Conservation (phyloP, 1,139 yeast genomes). For the Wickerhamomyces sp. region DNA sequence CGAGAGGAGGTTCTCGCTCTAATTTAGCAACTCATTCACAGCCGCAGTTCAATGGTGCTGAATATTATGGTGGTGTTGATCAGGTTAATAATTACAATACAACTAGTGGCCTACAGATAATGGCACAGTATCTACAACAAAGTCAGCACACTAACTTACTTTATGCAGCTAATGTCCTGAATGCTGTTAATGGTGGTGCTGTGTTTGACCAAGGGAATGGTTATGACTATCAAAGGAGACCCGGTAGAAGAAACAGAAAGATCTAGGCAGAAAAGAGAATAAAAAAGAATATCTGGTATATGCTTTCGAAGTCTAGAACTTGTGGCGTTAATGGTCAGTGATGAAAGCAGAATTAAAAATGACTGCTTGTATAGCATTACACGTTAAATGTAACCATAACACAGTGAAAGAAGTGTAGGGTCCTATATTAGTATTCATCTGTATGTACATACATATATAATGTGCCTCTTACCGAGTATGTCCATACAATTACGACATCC, state of each 20-base stretch:
- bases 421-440: too few species aligned
- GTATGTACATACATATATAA: neutral
- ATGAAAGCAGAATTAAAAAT: too few species aligned
- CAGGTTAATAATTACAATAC: constrained; percentile 24
- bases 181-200: constrained; percentile 27
- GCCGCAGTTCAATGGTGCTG: constrained; percentile 6
- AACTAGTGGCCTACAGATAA: constrained; percentile 65
- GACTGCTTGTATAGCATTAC: too few species aligned
- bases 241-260: neutral
- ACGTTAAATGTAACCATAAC: too few species aligned
- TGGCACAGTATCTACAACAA: constrained; percentile 74
- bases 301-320: too few species aligned
- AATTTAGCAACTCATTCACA: constrained; percentile 3
- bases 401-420: too few species aligned
- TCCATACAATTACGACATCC: neutral
- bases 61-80: neutral
- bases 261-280: neutral
- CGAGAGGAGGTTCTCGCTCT: constrained; percentile 3
- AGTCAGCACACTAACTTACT: constrained; percentile 58
- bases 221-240: neutral
- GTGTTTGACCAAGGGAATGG: constrained; percentile 15
- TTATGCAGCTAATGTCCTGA: constrained; percentile 51
- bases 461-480: neutral
- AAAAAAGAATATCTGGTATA: too few species aligned
- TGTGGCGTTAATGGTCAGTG: too few species aligned